Evolutionary conservation across 345 rosid genomes (phyloP).

Genomic region (Abelmoschus esculentus): DNA sequence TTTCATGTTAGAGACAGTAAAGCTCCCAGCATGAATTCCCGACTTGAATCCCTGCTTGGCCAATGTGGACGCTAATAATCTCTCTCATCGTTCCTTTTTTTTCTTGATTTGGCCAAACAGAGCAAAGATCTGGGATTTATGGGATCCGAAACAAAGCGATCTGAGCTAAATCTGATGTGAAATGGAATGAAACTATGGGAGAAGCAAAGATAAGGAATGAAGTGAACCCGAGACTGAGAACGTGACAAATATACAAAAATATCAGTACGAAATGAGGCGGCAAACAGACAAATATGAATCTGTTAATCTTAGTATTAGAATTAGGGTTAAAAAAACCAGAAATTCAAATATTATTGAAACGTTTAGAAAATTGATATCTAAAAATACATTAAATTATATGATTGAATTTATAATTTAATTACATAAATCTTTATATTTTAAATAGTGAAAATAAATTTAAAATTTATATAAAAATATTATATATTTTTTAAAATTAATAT

Average conservation of each 20-base stretch:
- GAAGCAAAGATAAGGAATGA: neutral
- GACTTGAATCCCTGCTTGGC: neutral
- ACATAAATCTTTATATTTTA: too few species aligned
- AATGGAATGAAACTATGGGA: neutral
- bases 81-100: neutral
- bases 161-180: neutral
- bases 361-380: too few species aligned
- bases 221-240: neutral
- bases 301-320: too few species aligned
- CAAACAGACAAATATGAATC: neutral
- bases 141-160: neutral
- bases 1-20: neutral
- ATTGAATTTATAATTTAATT: too few species aligned
- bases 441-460: too few species aligned
- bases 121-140: neutral
- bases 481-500: too few species aligned
- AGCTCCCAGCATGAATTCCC: neutral
- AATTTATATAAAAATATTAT: too few species aligned
- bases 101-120: conserved; percentile 13
- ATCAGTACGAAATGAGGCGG: neutral
- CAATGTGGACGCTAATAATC: neutral
- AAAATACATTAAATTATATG: too few species aligned
- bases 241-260: neutral
- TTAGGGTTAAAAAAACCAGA: too few species aligned
- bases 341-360: too few species aligned